Base-by-base conservation (phyloP, 116 monocot genomes). In the Iris pallida region DNA sequence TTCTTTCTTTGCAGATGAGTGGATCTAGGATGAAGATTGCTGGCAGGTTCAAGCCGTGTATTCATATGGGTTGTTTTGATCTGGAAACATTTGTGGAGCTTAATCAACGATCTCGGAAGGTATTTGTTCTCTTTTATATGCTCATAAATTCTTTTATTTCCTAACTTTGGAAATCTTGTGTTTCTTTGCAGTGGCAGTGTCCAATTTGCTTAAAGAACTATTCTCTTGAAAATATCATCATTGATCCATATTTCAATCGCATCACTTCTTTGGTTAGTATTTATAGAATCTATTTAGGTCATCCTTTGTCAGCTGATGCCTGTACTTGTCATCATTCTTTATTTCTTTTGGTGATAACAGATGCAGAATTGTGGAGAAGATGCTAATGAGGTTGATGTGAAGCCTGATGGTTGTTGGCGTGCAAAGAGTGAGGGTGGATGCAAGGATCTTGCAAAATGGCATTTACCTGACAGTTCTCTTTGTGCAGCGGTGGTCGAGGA, bases 31-130 rank as follows among this genome's bases (percentile, higher is more conserved):
- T 93, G 8, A 89, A 57, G 71, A 74, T 74, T 45, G 86, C 93
- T 18, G 89, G 86, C 16, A 86, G 93, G 53, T 93, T 93, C 77
- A 93, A 82, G 71, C 84, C 86, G 46, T 93, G 93, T 75, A 68
- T 78, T 57, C 93, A 93, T 52, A 86, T 86, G 86, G 86, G 84
- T 68, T 93, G 93, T 78, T 93, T 93, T 78, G 93, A 93, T 76
- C 84, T 93, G 16, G 89, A 82, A 61, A 82, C 93, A 52, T 93
- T 93, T 80, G 80, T 93, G 54, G 86, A 82, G 76, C 78, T 89
- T 58, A 89, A 86, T 73, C 86, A 89, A 63, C 76, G 93, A 1
- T 93, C 93, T 51, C 77, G 84, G 51, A 93, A 93, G 89, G 93
- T 69, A 20, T 53, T 53, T 48, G 65, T 47, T 13, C 6, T 14